Percentiles rank a stretch among this genome's conserved stretches.
Conservation (phyloP, 2,329 filamentous ascomycete genomes). For the Aureobasidium uvarum region DNA sequence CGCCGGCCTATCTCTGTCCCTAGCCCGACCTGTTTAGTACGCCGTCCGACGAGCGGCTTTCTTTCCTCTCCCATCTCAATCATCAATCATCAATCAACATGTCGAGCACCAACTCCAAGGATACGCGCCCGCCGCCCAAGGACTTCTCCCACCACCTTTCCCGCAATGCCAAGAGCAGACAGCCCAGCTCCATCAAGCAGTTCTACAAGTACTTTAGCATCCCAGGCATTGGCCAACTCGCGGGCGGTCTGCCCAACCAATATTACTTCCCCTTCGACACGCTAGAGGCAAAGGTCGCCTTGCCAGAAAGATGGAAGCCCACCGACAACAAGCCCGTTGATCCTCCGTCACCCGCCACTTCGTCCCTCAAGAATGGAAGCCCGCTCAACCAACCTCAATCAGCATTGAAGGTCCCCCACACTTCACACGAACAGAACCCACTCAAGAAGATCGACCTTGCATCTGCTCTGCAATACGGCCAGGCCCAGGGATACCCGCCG, state of each 20-base stretch:
- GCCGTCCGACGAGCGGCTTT: neutral
- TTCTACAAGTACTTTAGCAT: constrained; percentile 82
- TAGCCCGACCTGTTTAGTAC: neutral
- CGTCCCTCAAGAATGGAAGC: constrained; percentile 33
- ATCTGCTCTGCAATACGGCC: constrained; percentile 83
- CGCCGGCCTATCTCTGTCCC: constrained; percentile 17
- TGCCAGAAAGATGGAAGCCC: constrained; percentile 70
- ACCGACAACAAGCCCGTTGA: constrained; percentile 62
- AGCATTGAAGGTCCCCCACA: constrained; percentile 67
- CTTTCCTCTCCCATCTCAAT: neutral
- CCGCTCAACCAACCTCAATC: constrained; percentile 39
- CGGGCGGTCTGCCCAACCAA: constrained; percentile 70
- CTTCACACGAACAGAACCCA: constrained; percentile 57
- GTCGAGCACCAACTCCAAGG: constrained; percentile 26
- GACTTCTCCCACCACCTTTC: constrained; percentile 81
- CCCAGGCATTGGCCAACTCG: constrained; percentile 61
- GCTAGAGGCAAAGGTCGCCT: constrained; percentile 75
- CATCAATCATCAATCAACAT: neutral
- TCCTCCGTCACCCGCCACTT: constrained; percentile 44
- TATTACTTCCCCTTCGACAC: constrained; percentile 89
- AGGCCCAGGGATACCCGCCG: constrained; percentile 76
- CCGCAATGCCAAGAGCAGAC: constrained; percentile 62
- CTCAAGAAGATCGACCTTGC: constrained; percentile 73
- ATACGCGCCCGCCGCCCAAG: constrained; percentile 53
- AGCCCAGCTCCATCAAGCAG: constrained; percentile 67